Conservation (phyloP, 2,329 filamentous ascomycete genomes). For the Coleophoma eucalyptorum region DNA sequence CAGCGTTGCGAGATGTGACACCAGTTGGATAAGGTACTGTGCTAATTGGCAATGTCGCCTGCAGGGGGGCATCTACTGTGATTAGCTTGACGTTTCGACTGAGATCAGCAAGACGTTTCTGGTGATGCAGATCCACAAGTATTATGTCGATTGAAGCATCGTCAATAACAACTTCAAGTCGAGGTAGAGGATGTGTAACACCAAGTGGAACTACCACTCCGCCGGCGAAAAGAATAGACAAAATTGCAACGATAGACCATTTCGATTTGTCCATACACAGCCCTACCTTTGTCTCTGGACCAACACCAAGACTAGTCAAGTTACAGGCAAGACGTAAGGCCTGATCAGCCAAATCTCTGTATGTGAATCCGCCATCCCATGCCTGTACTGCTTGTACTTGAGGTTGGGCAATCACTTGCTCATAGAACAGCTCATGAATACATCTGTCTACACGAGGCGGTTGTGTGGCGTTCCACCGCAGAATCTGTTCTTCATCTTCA, state of each 20-base stretch:
- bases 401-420: constrained; percentile 2
- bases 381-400: constrained; percentile 6
- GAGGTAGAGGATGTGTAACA: not conserved
- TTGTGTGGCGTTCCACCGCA: not conserved
- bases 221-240: constrained; percentile 22
- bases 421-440: constrained; percentile 5
- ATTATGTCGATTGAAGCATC: not conserved
- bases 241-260: constrained; percentile 21
- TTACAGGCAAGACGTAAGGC: constrained; percentile 3
- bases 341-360: constrained; percentile 5
- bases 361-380: constrained; percentile 10
- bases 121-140: not conserved
- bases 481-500: not conserved
- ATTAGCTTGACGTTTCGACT: not conserved
- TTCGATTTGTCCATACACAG: constrained; percentile 18
- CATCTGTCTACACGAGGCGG: constrained; percentile 2
- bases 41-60: not conserved
- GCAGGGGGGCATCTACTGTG: not conserved
- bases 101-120: not conserved
- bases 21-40: not conserved
- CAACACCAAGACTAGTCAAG: constrained; percentile 6
- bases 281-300: constrained; percentile 9
- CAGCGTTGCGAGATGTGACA: constrained; percentile 7
- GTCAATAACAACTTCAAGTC: not conserved
- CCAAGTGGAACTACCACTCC: constrained; percentile 13